Percentiles rank a stretch among this genome's conserved stretches.
phyloP scores from a whole-genome alignment of 139 green algal genomes.

The Closterium sp. region DNA sequence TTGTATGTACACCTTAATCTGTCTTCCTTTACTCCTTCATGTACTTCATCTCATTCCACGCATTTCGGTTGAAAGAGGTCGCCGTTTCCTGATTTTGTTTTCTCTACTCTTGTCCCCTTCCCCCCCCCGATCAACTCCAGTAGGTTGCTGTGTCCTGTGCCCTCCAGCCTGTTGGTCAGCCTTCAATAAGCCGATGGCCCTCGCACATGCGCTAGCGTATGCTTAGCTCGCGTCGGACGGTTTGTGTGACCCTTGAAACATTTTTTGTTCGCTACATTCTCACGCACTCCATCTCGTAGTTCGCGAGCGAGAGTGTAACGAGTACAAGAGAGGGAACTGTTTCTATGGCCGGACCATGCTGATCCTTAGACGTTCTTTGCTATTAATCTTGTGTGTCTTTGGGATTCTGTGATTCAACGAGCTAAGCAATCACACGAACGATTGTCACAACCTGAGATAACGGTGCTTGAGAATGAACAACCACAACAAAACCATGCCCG shows the following conservation, averaged over 20 bases:
- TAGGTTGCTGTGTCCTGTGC: not conserved
- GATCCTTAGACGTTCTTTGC: not conserved
- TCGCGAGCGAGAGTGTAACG: not conserved
- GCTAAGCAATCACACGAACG: not conserved
- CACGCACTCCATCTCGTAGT: not conserved
- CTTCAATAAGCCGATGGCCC: not conserved
- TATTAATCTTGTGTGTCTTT: not conserved
- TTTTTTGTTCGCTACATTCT: not conserved
- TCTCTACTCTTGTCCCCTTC: not conserved
- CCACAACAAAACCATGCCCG: not conserved
- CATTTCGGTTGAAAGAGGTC: not conserved
- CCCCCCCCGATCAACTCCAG: not conserved
- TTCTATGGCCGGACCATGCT: not conserved
- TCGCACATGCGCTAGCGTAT: not conserved
- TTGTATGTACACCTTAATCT: not conserved
- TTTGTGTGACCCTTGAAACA: not conserved
- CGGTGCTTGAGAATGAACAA: not conserved
- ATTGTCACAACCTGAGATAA: not conserved
- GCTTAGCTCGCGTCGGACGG: not conserved
- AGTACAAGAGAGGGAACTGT: not conserved
- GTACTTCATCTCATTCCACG: not conserved
- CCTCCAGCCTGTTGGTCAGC: not conserved
- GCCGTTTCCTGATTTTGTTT: not conserved
- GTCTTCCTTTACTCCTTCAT: not conserved
- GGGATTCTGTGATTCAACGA: not conserved